Conservation (phyloP, 2,329 filamentous ascomycete genomes). For the Colletotrichum musicola region DNA sequence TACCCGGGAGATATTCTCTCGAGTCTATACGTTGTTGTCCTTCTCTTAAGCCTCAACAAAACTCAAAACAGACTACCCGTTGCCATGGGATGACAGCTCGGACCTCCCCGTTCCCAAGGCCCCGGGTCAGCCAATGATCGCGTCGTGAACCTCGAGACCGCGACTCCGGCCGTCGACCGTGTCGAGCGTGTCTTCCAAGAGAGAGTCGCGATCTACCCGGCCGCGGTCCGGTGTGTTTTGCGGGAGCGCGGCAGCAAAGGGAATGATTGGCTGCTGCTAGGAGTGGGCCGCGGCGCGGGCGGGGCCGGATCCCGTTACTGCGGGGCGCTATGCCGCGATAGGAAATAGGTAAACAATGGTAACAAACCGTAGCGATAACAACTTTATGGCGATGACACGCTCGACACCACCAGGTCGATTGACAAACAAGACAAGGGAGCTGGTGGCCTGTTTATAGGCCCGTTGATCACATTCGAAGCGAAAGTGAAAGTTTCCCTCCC, state of each 20-base stretch:
- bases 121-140: slow-evolving; percentile 3
- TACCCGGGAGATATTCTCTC: neutral
- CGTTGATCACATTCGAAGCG: neutral
- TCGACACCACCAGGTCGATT: neutral
- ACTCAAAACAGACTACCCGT: neutral
- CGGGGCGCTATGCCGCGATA: slow-evolving; percentile 50
- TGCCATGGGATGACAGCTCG: slow-evolving; percentile 1
- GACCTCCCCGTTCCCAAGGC: neutral
- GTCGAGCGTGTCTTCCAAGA: neutral
- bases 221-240: slow-evolving; percentile 15
- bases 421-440: slow-evolving; percentile 19
- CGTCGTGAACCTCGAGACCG: neutral
- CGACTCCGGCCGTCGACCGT: neutral
- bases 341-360: slow-evolving; percentile 63
- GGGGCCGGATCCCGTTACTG: slow-evolving; percentile 9
- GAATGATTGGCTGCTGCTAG: slow-evolving; percentile 27
- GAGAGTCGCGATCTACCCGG: slow-evolving; percentile 14
- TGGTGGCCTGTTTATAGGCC: slow-evolving; percentile 4
- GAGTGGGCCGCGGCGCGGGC: slow-evolving; percentile 17
- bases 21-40: neutral
- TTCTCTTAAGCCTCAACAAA: neutral
- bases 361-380: slow-evolving; percentile 54
- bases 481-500: neutral
- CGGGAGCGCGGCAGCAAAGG: slow-evolving; percentile 13
- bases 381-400: slow-evolving; percentile 9